Conservation (phyloP, 2,329 filamentous ascomycete genomes). For the Teratosphaeria viscida region DNA sequence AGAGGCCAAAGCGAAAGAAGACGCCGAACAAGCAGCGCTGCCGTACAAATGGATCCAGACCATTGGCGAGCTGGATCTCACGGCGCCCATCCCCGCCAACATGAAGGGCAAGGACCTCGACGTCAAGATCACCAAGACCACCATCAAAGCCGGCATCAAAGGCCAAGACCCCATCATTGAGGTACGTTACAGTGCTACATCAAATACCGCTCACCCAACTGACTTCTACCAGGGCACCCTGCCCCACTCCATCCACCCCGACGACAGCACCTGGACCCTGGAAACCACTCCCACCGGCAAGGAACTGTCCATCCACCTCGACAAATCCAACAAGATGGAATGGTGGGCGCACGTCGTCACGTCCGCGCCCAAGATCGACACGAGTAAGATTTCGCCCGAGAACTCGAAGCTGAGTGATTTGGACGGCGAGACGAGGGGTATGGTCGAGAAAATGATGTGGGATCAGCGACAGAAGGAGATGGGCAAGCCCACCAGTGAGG, state of each 20-base stretch:
- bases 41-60: conserved; percentile 98
- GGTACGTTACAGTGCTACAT: conserved; percentile 35
- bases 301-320: conserved; percentile 78
- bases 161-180: conserved; percentile 77
- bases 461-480: conserved; percentile 95
- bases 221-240: conserved; percentile 58
- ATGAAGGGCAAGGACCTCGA: conserved; percentile 75
- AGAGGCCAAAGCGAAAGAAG: conserved; percentile 59
- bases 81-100: conserved; percentile 66
- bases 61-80: conserved; percentile 77
- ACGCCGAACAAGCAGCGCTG: conserved; percentile 76
- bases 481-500: conserved; percentile 80
- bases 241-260: conserved; percentile 64
- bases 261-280: conserved; percentile 94
- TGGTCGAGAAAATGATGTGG: conserved; percentile 99
- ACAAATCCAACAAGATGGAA: conserved; percentile 94
- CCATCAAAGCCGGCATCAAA: conserved; percentile 72
- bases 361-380: conserved; percentile 80
- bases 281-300: conserved; percentile 54
- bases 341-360: conserved; percentile 96
- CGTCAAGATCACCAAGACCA: conserved; percentile 70
- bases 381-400: conserved; percentile 88
- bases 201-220: conserved; percentile 1
- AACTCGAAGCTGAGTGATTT: conserved; percentile 84
- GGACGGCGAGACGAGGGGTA: conserved; percentile 84